Conservation (phyloP, 805 yeast species). For the Komagataella ulmi region DNA sequence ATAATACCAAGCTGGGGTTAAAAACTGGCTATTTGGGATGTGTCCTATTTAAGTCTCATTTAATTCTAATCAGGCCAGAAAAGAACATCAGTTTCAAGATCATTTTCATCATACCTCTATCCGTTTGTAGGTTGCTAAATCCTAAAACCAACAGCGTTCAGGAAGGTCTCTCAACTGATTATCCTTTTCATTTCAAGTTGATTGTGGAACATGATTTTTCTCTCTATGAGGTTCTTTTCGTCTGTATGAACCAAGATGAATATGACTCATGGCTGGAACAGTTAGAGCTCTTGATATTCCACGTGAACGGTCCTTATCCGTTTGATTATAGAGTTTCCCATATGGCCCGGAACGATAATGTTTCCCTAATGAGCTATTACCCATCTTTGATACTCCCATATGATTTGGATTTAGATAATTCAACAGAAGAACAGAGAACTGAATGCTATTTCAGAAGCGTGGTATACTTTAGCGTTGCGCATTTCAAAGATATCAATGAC, state of each 20-base stretch:
- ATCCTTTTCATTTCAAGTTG: slow-evolving; percentile 24
- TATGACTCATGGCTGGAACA: slow-evolving; percentile 26
- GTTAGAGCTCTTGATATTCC: slow-evolving; percentile 13
- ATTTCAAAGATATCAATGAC: slow-evolving; percentile 54
- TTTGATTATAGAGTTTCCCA: slow-evolving; percentile 15
- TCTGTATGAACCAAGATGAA: slow-evolving; percentile 21
- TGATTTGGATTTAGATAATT: background rate
- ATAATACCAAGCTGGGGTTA: slow-evolving; percentile 16
- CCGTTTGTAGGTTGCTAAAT: slow-evolving; percentile 15
- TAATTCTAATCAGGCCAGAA: slow-evolving; percentile 21
- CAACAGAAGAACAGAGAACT: background rate
- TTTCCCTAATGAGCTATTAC: background rate
- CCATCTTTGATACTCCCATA: background rate
- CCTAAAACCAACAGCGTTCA: slow-evolving; percentile 15
- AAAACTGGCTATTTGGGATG: slow-evolving; percentile 17
- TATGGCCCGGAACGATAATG: background rate
- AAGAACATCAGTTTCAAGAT: slow-evolving; percentile 18
- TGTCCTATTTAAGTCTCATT: slow-evolving; percentile 36
- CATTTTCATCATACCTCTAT: slow-evolving; percentile 34
- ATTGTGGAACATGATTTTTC: slow-evolving; percentile 28
- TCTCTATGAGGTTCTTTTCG: slow-evolving; percentile 30
- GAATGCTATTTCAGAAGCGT: background rate
- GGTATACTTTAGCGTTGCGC: background rate
- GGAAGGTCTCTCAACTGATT: slow-evolving; percentile 15
- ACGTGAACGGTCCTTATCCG: slow-evolving; percentile 19